Base-by-base conservation (phyloP, 805 yeast genomes). In the Candida chilensis region DNA sequence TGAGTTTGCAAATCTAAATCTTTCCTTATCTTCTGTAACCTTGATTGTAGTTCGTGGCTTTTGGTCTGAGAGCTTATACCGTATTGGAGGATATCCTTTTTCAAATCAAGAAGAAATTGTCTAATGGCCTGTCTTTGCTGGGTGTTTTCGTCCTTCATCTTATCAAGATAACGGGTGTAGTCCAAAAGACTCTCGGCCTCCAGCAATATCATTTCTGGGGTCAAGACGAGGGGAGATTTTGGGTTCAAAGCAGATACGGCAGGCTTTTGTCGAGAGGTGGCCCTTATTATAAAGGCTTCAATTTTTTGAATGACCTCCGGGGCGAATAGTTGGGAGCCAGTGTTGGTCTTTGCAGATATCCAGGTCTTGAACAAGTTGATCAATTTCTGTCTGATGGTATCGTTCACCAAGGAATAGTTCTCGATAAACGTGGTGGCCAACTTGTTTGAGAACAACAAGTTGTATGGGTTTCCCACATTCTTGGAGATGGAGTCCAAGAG, bases 401-500 rank as follows among this genome's bases (percentile, higher is more conserved):
- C 94, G 44, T 76, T 79, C 24, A 84, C 90, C 32, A 79, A 58
- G n/a, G 84, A 68, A 49, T 83, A 92, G 3, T 87, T 78, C 37
- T 74, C 76, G 16, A 82, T 76, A 54, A 81, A 90, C 3, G 83
- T 60, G 40, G 68, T 71, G 56, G 71, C 80, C 28, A 87, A 57
- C 38, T 78, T 76, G 39, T 74, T 65, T 31, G 88, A 79, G 49
- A 92, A 75, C 30, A 83, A 52, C 5, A 76, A 64, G n/a, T 86
- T 83, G 51, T 90, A 92, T 2, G 97, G 96, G 37, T 78, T 70
- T 6, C 96, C 96, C 19, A 85, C 78, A 45, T 79, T 84, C 53
- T 92, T 92, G 57, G 90, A 82, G 28, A 92, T 82, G 12, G 96
- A 87, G 52, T 92, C 97, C 33, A 92, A 56, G 27, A 90, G 65